A percentile compares a stretch with the other conserved stretches of the same genome.
Evolutionary conservation across 2,329 filamentous ascomycete genomes (phyloP).

Genomic region (Fusarium nisikadoi): DNA sequence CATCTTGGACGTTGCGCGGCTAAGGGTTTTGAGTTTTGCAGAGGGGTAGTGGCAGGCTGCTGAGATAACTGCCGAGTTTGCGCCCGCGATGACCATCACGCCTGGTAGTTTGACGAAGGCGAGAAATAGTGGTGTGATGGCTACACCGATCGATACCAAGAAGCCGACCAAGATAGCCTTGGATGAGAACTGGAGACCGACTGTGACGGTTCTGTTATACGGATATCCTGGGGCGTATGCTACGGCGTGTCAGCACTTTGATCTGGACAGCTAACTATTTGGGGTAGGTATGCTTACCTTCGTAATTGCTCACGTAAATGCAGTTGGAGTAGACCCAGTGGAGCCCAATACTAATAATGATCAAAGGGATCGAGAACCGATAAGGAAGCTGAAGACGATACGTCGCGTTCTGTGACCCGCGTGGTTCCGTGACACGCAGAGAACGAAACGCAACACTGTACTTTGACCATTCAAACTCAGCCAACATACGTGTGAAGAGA

Average conservation of each 20-base stretch:
- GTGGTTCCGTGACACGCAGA: conserved; percentile 27
- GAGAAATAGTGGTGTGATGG: conserved; percentile 6
- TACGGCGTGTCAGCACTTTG: background rate
- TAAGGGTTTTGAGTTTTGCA: background rate
- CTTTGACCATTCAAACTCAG: conserved; percentile 31
- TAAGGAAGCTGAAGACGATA: conserved; percentile 41
- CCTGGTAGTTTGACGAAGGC: conserved; percentile 24
- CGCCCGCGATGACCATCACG: conserved; percentile 22
- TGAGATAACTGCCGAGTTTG: conserved; percentile 31
- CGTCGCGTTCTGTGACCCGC: conserved; percentile 25
- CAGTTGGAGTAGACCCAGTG: conserved; percentile 41
- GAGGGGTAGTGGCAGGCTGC: conserved; percentile 29
- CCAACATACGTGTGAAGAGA: conserved; percentile 32
- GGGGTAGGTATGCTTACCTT: background rate
- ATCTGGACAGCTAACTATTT: background rate
- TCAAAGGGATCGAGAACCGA: conserved; percentile 32
- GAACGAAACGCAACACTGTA: conserved; percentile 19
- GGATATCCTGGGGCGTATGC: background rate
- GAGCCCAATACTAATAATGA: conserved; percentile 16
- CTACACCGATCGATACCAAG: background rate
- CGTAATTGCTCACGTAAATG: conserved; percentile 36
- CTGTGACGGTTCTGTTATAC: background rate
- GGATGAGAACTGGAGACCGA: conserved; percentile 25
- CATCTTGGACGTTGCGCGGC: background rate
- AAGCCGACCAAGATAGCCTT: conserved; percentile 18